A percentile compares a stretch with the other conserved stretches of the same genome.
Evolutionary conservation across 2,329 filamentous ascomycete species (phyloP).

Genomic region (Alternaria gansuensis): DNA sequence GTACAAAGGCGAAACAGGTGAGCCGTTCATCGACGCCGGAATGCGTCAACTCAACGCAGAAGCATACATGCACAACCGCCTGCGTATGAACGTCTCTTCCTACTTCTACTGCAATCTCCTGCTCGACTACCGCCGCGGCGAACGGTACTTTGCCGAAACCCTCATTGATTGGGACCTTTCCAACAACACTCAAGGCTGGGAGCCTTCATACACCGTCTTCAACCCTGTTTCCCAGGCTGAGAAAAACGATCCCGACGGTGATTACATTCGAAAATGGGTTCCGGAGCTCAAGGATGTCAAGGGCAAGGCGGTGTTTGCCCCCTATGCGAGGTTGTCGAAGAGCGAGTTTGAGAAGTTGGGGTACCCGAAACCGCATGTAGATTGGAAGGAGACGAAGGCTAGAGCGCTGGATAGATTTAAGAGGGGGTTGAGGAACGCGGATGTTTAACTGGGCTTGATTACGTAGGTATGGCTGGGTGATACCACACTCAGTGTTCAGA

Average conservation of each 20-base stretch:
- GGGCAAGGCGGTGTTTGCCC: slow-evolving; percentile 61
- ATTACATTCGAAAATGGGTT: slow-evolving; percentile 53
- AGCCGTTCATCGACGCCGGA: slow-evolving; percentile 62
- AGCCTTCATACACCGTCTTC: slow-evolving; percentile 61
- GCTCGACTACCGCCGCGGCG: slow-evolving; percentile 60
- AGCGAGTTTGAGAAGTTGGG: slow-evolving; percentile 60
- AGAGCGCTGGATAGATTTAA: slow-evolving; percentile 57
- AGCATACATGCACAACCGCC: slow-evolving; percentile 63
- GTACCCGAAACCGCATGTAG: slow-evolving; percentile 58
- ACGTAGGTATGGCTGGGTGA: neutral
- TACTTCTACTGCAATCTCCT: slow-evolving; percentile 61
- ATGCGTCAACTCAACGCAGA: slow-evolving; percentile 62
- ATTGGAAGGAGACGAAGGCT: slow-evolving; percentile 56
- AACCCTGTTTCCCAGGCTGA: slow-evolving; percentile 55
- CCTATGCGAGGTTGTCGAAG: slow-evolving; percentile 55
- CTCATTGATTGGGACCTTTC: slow-evolving; percentile 60
- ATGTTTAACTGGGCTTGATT: slow-evolving; percentile 1
- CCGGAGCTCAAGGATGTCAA: slow-evolving; percentile 52
- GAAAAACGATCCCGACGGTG: slow-evolving; percentile 51
- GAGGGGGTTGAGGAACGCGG: slow-evolving; percentile 55
- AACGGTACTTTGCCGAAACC: slow-evolving; percentile 62
- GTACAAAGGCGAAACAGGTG: slow-evolving; percentile 58
- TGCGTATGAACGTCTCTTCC: slow-evolving; percentile 60
- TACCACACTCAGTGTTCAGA: too few relatives aligned
- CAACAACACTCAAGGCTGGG: slow-evolving; percentile 63